Conservation (phyloP, 2,329 filamentous ascomycete genomes). For the Bisporella sp. region DNA sequence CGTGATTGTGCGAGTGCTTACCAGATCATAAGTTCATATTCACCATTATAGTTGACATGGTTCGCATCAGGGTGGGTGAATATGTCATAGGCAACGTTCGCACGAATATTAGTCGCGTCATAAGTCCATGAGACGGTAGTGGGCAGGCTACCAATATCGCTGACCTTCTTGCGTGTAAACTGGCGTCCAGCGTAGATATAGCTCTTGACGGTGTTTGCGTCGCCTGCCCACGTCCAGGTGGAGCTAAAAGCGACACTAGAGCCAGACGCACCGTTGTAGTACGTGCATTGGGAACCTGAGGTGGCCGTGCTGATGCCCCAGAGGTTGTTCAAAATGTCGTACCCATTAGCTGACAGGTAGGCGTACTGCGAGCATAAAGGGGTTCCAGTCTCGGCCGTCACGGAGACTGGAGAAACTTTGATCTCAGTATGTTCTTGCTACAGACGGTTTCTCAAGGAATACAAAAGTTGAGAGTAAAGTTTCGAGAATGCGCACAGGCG, state of each 20-base stretch:
- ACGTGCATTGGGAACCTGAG: conserved; percentile 29
- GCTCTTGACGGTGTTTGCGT: conserved; percentile 29
- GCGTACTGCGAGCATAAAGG: background rate
- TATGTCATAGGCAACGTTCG: conserved; percentile 55
- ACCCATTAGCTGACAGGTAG: background rate
- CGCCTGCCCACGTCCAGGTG: conserved; percentile 30
- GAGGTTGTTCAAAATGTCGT: background rate
- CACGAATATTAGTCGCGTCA: conserved; percentile 39
- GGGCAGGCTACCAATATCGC: background rate
- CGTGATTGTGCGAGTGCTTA: too few species aligned
- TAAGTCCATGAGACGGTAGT: conserved; percentile 29
- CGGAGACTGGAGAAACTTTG: too few species aligned
- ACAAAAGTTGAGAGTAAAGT: too few species aligned
- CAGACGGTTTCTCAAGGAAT: too few species aligned
- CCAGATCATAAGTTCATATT: conserved; percentile 61
- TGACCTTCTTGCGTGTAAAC: conserved; percentile 14
- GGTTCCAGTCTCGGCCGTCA: too few species aligned
- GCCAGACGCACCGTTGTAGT: conserved; percentile 26
- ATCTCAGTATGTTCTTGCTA: too few species aligned
- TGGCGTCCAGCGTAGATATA: conserved; percentile 29
- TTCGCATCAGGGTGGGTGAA: conserved; percentile 39
- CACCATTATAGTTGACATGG: conserved; percentile 36
- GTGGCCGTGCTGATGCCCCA: conserved; percentile 15
- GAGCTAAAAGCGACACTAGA: conserved; percentile 29
- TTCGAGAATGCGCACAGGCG: too few species aligned